These are phyloP conservation scores for Lolium rigidum DNA, from an alignment of 176 grass and related monocot species.

Conservation along the genomic window DNA sequence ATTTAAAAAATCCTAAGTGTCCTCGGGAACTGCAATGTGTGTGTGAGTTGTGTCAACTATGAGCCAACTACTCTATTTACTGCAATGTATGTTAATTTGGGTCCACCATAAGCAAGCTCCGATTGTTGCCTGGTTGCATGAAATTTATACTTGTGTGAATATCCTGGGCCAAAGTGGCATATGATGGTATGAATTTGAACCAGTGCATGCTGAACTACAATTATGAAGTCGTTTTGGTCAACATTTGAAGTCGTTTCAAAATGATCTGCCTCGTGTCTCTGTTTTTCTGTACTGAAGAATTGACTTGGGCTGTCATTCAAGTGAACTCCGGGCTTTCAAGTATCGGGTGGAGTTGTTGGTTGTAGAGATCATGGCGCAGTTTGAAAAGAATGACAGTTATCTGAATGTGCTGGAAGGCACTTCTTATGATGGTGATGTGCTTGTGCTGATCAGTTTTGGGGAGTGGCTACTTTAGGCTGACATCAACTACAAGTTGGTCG, in stretches of 20 bases:
- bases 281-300: slow-evolving; percentile 1
- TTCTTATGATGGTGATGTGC: too few species aligned
- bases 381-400: too few species aligned
- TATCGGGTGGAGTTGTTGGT: too few species aligned
- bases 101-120: background rate
- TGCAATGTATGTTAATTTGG: background rate
- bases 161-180: background rate
- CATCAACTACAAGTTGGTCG: too few species aligned
- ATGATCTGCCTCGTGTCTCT: background rate
- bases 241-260: background rate
- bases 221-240: background rate
- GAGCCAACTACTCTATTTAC: too few species aligned
- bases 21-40: background rate
- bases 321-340: too few species aligned
- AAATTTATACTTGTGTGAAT: background rate
- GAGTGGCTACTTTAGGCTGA: too few species aligned
- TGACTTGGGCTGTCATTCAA: too few species aligned
- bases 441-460: too few species aligned
- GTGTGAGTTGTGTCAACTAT: background rate
- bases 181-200: background rate
- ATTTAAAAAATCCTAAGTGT: background rate
- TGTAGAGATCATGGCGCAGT: too few species aligned
- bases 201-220: background rate
- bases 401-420: too few species aligned
- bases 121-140: background rate